Percentiles rank a stretch among this genome's conserved stretches.
Evolutionary conservation across 345 rosid genomes (phyloP).

Genomic region (Noccaea caerulescens): DNA sequence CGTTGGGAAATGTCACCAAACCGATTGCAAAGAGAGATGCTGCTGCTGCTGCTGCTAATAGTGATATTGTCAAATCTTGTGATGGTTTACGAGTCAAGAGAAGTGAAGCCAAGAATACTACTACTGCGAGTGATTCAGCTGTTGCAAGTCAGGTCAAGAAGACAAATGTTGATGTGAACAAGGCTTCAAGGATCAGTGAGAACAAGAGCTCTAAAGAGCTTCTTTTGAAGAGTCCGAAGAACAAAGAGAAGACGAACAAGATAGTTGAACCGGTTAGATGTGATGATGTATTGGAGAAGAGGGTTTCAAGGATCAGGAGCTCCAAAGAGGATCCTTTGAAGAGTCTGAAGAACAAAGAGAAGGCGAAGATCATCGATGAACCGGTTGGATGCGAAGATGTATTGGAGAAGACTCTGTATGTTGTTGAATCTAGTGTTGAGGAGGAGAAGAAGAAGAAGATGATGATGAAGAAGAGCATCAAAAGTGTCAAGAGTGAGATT

Average conservation of each 20-base stretch:
- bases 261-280: conserved; percentile 20
- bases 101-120: conserved; percentile 25
- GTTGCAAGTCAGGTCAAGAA: conserved; percentile 30
- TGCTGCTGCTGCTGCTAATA: conserved; percentile 1
- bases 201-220: conserved; percentile 37
- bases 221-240: conserved; percentile 45
- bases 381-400: conserved; percentile 29
- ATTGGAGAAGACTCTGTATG: conserved; percentile 58
- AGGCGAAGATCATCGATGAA: conserved; percentile 38
- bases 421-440: conserved; percentile 49
- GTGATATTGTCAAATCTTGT: conserved; percentile 31
- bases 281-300: conserved; percentile 48
- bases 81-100: conserved; percentile 18
- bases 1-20: conserved; percentile 14
- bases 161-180: conserved; percentile 38
- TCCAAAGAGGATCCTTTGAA: conserved; percentile 41
- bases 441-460: conserved; percentile 28
- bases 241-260: conserved; percentile 41
- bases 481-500: conserved; percentile 34
- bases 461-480: conserved; percentile 33
- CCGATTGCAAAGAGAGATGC: conserved; percentile 38
- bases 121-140: conserved; percentile 19
- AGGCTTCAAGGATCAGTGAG: conserved; percentile 48
- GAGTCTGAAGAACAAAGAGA: conserved; percentile 46
- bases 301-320: conserved; percentile 36